Percentiles rank a stretch among this genome's conserved stretches.
Conservation (phyloP, 2,329 filamentous ascomycete species). For the Didymella glomerata region DNA sequence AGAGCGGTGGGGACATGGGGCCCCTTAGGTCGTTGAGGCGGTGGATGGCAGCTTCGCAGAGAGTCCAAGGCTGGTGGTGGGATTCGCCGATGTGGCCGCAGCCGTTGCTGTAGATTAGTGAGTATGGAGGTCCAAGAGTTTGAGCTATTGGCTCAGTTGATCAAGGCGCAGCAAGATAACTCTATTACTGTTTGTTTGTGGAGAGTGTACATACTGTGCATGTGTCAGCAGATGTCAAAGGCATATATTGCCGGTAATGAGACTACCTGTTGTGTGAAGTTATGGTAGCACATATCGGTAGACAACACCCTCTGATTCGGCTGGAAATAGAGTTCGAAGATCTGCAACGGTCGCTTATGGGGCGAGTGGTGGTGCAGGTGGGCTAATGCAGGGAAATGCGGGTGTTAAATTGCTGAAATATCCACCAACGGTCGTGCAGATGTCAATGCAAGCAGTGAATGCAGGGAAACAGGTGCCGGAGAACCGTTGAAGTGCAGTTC, state of each 20-base stretch:
- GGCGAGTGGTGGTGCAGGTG: background rate
- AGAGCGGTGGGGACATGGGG: conserved; percentile 40
- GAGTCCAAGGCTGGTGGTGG: conserved; percentile 38
- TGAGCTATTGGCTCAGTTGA: background rate
- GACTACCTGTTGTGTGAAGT: conserved; percentile 41
- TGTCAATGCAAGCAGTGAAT: conserved; percentile 12
- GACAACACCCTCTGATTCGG: background rate
- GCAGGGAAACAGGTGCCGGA: background rate
- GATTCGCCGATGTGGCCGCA: conserved; percentile 47
- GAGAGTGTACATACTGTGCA: background rate
- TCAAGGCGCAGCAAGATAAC: background rate
- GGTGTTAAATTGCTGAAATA: background rate
- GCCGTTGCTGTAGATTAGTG: conserved; percentile 25
- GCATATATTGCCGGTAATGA: background rate
- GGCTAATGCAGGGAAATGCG: conserved; percentile 10
- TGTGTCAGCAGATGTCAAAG: background rate
- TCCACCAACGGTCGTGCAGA: conserved; percentile 7
- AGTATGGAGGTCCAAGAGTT: background rate
- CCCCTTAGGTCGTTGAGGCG: conserved; percentile 37
- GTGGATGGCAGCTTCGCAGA: conserved; percentile 37
- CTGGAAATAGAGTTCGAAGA: background rate
- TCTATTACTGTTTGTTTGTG: background rate
- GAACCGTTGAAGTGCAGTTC: conserved; percentile 1
- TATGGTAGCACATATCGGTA: conserved; percentile 42
- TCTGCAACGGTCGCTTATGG: background rate